Evolutionary conservation across 352 stramenopile genomes (phyloP).

Genomic region (Globisporangium radiosum): DNA sequence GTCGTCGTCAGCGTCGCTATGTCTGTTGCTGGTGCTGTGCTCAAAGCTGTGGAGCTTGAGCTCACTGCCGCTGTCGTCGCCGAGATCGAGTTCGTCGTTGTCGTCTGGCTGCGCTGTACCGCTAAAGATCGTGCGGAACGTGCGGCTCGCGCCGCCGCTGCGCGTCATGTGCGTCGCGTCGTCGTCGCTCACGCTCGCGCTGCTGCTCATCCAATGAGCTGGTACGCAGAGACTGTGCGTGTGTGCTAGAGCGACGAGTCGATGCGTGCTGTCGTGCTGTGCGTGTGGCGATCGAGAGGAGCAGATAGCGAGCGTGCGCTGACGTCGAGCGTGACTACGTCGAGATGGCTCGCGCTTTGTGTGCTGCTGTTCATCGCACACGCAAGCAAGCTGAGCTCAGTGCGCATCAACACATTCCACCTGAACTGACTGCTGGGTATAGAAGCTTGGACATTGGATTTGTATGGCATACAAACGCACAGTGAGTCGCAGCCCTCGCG

Average conservation of each 20-base stretch:
- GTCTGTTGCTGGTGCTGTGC: background rate
- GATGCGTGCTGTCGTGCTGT: no score
- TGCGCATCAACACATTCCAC: no score
- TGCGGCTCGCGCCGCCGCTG: slow-evolving; percentile 47
- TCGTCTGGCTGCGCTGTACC: background rate
- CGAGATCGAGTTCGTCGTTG: background rate
- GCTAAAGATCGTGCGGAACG: slow-evolving; percentile 70
- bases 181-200: slow-evolving; percentile 3
- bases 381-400: no score
- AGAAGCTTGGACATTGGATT: no score
- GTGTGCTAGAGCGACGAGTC: no score
- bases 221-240: no score
- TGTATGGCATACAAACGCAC: no score
- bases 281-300: background rate
- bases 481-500: no score
- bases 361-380: no score
- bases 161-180: slow-evolving; percentile 27
- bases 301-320: background rate
- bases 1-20: slow-evolving; percentile 8
- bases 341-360: no score
- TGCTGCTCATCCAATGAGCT: slow-evolving; percentile 22
- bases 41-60: slow-evolving; percentile 8
- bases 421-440: no score
- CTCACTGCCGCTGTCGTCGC: slow-evolving; percentile 12
- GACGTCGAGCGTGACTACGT: no score